phyloP scores from a whole-genome alignment of 2,329 filamentous ascomycete genomes.

The Thyridium curvatum region DNA sequence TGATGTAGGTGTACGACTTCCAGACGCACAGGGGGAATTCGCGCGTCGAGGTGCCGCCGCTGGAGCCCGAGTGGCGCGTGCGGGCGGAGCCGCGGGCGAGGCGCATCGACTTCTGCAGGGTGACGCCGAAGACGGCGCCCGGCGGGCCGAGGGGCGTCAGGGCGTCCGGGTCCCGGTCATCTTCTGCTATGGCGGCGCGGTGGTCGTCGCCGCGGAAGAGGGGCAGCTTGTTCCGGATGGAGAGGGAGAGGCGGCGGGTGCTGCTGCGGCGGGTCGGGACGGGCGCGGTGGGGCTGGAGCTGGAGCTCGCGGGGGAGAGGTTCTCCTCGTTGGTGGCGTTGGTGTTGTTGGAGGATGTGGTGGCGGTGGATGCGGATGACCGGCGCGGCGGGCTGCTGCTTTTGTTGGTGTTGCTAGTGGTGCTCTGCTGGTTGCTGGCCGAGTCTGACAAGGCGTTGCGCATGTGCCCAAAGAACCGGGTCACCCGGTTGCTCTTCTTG shows the following conservation, averaged over 20 bases:
- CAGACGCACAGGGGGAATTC: slow-evolving; percentile 36
- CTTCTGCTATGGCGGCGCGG: slow-evolving; percentile 15
- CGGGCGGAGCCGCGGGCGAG: slow-evolving; percentile 30
- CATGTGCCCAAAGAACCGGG: slow-evolving; percentile 6
- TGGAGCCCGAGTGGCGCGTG: slow-evolving; percentile 27
- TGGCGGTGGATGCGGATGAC: too few species aligned
- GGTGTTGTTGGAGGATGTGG: background rate
- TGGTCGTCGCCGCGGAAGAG: slow-evolving; percentile 16
- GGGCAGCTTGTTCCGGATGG: slow-evolving; percentile 23
- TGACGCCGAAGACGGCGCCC: slow-evolving; percentile 30
- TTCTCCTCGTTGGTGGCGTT: too few species aligned
- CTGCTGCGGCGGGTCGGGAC: slow-evolving; percentile 7
- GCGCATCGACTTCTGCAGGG: slow-evolving; percentile 30
- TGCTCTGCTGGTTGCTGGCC: background rate
- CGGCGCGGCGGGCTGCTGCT: background rate
- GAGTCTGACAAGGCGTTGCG: slow-evolving; percentile 1
- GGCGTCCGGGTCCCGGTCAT: slow-evolving; percentile 12
- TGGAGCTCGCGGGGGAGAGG: too few species aligned
- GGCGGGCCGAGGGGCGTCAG: slow-evolving; percentile 3
- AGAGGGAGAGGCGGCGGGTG: slow-evolving; percentile 19
- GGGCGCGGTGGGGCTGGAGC: background rate
- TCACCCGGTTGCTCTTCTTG: slow-evolving; percentile 1
- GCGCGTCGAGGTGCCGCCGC: slow-evolving; percentile 24
- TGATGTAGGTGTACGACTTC: slow-evolving; percentile 30
- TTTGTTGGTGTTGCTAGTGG: slow-evolving; percentile 1